These are phyloP conservation scores for Penicillium verrucosum DNA, from an alignment of 2,329 filamentous ascomycete genomes.

Conservation along the genomic window DNA sequence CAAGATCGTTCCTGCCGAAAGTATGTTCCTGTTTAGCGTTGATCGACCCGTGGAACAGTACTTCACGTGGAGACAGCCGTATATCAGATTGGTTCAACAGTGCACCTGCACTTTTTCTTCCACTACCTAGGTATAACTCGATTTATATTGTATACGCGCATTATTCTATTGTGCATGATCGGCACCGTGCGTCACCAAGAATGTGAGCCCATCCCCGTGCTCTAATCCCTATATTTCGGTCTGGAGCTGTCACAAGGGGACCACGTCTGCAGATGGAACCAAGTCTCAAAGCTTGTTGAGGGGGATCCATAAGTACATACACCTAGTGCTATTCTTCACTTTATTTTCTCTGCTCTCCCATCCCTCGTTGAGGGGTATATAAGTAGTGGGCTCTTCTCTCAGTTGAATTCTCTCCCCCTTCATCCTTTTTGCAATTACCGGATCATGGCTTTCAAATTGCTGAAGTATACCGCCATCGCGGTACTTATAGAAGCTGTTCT, in stretches of 20 bases:
- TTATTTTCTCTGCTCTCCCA: neutral
- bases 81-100: conserved; percentile 13
- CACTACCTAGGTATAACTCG: neutral
- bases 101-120: neutral
- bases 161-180: neutral
- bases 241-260: neutral
- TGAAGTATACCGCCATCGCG: conserved; percentile 13
- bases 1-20: conserved; percentile 2
- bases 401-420: neutral
- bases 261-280: neutral
- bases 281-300: neutral
- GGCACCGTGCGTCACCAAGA: neutral
- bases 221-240: neutral
- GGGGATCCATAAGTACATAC: neutral
- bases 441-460: conserved; percentile 9
- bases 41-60: neutral
- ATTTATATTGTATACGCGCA: neutral
- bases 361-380: neutral
- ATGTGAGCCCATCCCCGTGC: conserved; percentile 2
- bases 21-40: neutral
- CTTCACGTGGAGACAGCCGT: conserved; percentile 13
- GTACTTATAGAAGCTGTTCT: conserved; percentile 19
- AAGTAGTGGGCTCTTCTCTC: neutral
- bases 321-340: neutral
- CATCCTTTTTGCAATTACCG: neutral